A percentile compares a stretch with the other conserved stretches of the same genome.
Conservation (phyloP, 192 early-diverging fungal species). For the Dissophora globulifera region DNA sequence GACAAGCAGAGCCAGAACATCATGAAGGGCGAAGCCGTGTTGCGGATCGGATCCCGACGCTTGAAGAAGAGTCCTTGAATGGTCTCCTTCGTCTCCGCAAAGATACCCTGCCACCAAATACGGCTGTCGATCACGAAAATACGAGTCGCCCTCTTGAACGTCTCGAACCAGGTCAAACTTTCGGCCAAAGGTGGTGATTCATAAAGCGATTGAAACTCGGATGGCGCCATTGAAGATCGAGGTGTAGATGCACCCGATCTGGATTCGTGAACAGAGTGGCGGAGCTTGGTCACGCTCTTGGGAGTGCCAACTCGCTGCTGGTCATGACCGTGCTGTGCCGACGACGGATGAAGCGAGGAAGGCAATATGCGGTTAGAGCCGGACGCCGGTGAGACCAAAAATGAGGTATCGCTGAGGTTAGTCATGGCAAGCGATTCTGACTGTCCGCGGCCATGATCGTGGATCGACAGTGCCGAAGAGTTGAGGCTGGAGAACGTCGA, state of each 20-base stretch:
- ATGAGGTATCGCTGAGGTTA: conserved; percentile 4
- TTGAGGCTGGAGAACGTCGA: conserved; percentile 21
- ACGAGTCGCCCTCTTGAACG: conserved; percentile 13
- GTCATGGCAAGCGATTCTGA: conserved; percentile 36
- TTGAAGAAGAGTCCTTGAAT: conserved; percentile 24
- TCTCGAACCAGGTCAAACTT: conserved; percentile 20
- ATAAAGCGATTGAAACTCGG: conserved; percentile 35
- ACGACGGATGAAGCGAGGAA: conserved; percentile 26
- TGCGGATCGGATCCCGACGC: conserved; percentile 51
- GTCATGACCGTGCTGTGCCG: background rate
- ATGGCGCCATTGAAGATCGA: conserved; percentile 30
- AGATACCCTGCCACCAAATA: conserved; percentile 44
- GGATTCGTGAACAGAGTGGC: background rate
- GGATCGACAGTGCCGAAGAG: conserved; percentile 17
- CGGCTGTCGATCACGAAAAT: conserved; percentile 48
- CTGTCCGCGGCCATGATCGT: conserved; percentile 11
- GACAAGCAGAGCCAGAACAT: conserved; percentile 61
- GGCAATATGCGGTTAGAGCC: background rate
- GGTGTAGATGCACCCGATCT: conserved; percentile 16
- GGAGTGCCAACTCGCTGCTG: conserved; percentile 12
- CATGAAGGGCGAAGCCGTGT: conserved; percentile 58
- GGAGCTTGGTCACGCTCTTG: conserved; percentile 28
- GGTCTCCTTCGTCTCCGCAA: conserved; percentile 44
- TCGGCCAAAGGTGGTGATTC: conserved; percentile 32
- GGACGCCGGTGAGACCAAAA: background rate